A percentile compares a stretch with the other conserved stretches of the same genome.
These are phyloP conservation scores for Termitomyces sp. DNA, from an alignment of 768 basidiomycete species.

Conservation along the genomic window DNA sequence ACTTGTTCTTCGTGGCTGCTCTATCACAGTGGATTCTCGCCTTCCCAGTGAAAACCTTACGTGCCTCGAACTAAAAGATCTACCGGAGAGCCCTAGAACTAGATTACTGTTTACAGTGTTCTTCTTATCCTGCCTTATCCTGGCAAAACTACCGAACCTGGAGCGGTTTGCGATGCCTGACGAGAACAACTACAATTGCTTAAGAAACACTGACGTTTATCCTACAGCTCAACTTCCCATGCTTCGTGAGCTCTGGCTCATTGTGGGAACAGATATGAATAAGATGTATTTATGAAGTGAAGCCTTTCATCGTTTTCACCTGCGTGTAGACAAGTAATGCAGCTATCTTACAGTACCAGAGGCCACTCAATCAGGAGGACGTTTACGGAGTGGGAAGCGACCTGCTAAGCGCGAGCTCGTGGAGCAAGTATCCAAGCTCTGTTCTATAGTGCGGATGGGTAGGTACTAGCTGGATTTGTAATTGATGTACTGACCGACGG, in stretches of 20 bases:
- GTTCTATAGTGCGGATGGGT: conserved; percentile 26
- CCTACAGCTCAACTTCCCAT: background rate
- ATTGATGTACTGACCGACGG: background rate
- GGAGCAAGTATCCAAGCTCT: conserved; percentile 25
- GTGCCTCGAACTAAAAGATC: no score
- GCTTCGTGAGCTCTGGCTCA: no score
- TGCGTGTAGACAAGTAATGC: no score
- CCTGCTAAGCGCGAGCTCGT: no score
- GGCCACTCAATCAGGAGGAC: background rate
- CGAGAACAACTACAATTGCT: background rate
- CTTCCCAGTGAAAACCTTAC: background rate
- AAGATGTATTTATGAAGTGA: background rate
- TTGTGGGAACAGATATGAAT: no score
- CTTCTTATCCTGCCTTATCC: background rate
- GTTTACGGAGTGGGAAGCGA: no score
- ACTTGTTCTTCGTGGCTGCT: background rate
- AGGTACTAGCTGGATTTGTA: background rate
- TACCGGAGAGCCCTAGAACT: no score
- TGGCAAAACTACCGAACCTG: background rate
- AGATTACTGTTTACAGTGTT: background rate
- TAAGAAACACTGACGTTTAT: background rate
- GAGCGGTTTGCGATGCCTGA: background rate
- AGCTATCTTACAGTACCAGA: no score
- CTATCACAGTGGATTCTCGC: background rate
- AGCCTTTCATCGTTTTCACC: background rate